Evolutionary conservation across 345 rosid species (phyloP), one percentile per base, ranked within the genome.

Genomic region (Citrus sp.): DNA sequence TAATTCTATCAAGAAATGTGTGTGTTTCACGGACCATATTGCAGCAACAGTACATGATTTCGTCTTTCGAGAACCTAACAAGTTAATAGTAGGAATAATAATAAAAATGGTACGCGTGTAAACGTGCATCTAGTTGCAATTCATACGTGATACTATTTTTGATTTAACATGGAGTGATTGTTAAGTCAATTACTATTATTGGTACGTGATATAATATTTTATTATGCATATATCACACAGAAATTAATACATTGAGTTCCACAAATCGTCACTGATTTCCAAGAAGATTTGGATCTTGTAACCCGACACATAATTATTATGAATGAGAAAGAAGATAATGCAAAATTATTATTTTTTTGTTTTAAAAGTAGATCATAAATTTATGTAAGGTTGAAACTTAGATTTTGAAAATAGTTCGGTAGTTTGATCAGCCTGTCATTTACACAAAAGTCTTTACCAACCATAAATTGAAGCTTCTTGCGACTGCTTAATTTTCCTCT

Each of bases 201-300:
- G 14, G 18, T 54, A 54, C 2, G 22, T 54, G 22, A 54, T 54
- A 54, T 54, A n/a, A 13, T 60, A 60, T 60, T 12, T 10, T 60
- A 4, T 60, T 25, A n/a, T 13, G 14, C 18, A 12, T 4, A 12
- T 10, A 9, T 22, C 4, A 9, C 74, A 13, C 55, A 46, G 21
- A 13, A 70, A 42, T 16, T 2, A 25, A 70, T 12, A 16, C 35
- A 70, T 46, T 3, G 73, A 70, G 24, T 54, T 55, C 21, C 64
- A 21, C 10, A 56, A 72, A 46, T 9, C 27, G 71, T 38, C 25
- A 37, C 66, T 14, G 55, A 59, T 72, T 62, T 46, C 22, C 38
- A 42, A 42, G 59, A 74, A 19, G 77, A 74, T 74, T 63, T 74
- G 69, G 77, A 62, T 42, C 59, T 40, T 8, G 46, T 54, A 54